Percentiles rank a stretch among this genome's conserved stretches.
These are phyloP conservation scores for Cornus kousa DNA, from an alignment of 148 eudicot species.

Conservation along the genomic window DNA sequence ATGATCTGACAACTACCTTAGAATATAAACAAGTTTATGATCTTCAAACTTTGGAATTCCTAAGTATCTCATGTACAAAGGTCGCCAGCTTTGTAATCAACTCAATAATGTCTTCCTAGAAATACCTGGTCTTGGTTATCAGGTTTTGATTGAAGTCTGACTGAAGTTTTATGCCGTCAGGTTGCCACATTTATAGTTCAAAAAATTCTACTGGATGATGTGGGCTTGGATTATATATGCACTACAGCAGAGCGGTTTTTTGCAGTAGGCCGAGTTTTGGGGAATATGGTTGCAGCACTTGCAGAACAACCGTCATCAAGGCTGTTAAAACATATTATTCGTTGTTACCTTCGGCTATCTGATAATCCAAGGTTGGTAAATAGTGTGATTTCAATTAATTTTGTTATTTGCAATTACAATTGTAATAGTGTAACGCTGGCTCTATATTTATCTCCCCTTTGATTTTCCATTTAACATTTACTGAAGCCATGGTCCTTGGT, in stretches of 20 bases:
- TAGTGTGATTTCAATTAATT: background rate
- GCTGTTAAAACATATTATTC: slow-evolving; percentile 74
- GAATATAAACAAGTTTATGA: background rate
- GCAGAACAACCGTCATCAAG: slow-evolving; percentile 88
- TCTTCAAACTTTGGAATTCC: background rate
- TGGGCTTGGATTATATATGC: slow-evolving; percentile 92
- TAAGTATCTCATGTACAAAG: background rate
- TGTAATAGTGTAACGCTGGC: background rate
- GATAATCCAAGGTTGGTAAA: slow-evolving; percentile 66
- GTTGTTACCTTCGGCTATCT: slow-evolving; percentile 82
- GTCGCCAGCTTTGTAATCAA: background rate
- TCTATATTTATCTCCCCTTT: background rate
- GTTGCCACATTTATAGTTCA: slow-evolving; percentile 95
- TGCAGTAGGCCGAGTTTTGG: slow-evolving; percentile 83
- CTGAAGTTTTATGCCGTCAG: slow-evolving; percentile 33
- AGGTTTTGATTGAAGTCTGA: slow-evolving; percentile 13
- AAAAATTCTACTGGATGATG: slow-evolving; percentile 84
- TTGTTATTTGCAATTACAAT: background rate
- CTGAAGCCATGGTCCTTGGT: slow-evolving; percentile 1
- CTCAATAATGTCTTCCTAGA: background rate
- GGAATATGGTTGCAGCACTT: slow-evolving; percentile 79
- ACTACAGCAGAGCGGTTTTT: slow-evolving; percentile 92
- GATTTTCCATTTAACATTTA: background rate
- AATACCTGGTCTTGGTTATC: background rate
- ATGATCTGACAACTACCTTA: background rate